Evolutionary conservation across 208 protist species (phyloP).

Genomic region (Trypanosoma conorhini): DNA sequence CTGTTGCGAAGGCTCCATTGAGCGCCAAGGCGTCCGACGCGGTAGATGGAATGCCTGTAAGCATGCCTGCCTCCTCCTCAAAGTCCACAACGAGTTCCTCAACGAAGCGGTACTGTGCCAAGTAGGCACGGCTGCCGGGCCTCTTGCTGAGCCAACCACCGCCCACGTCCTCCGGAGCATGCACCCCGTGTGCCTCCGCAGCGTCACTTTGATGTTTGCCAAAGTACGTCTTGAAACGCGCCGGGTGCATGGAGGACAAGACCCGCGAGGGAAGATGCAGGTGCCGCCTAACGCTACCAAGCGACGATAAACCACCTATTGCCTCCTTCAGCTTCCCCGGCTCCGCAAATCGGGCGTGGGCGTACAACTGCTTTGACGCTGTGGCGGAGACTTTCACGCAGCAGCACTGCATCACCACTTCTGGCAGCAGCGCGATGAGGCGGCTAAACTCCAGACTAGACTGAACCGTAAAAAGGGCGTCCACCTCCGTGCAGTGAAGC

Average conservation of each 20-base stretch:
- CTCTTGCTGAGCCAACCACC: not conserved
- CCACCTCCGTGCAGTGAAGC: slow-evolving; percentile 40
- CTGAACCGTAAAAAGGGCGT: slow-evolving; percentile 56
- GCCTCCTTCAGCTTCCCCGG: slow-evolving; percentile 10
- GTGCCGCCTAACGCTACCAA: not conserved
- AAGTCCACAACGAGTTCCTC: slow-evolving; percentile 66
- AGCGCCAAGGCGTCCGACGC: slow-evolving; percentile 31
- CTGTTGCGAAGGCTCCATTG: slow-evolving; percentile 23
- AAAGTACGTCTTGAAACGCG: slow-evolving; percentile 8
- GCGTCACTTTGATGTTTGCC: not conserved
- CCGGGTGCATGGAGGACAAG: slow-evolving; percentile 10
- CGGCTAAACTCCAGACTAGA: slow-evolving; percentile 45
- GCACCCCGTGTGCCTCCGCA: not conserved
- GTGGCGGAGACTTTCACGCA: slow-evolving; percentile 30
- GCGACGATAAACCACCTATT: not conserved
- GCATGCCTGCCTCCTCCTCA: slow-evolving; percentile 41
- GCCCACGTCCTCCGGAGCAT: not conserved
- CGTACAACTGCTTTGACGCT: slow-evolving; percentile 53
- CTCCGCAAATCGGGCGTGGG: slow-evolving; percentile 38
- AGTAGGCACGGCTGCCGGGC: slow-evolving; percentile 23
- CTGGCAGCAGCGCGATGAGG: slow-evolving; percentile 34
- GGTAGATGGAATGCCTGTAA: slow-evolving; percentile 3
- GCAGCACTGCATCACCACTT: slow-evolving; percentile 29
- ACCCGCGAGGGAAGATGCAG: slow-evolving; percentile 9
- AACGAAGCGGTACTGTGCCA: slow-evolving; percentile 56